Conservation (phyloP, 768 basidiomycete genomes). For the Cantharellus anzutake region DNA sequence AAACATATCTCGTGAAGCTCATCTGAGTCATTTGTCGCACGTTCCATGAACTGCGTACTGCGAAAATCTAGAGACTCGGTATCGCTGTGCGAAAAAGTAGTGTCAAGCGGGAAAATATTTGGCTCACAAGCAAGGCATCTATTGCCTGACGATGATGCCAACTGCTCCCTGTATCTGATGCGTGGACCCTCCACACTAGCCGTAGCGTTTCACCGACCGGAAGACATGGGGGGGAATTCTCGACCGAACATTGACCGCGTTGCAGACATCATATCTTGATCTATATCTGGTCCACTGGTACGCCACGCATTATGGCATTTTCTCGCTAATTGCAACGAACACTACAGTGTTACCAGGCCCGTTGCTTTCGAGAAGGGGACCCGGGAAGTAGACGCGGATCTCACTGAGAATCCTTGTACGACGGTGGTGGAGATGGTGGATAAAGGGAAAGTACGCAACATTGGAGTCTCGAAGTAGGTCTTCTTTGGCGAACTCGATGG, state of each 20-base stretch:
- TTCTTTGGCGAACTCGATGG: background rate
- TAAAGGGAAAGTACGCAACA: conserved; percentile 55
- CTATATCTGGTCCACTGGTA: background rate
- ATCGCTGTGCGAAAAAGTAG: conserved; percentile 59
- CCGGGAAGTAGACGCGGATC: background rate
- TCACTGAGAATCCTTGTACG: background rate
- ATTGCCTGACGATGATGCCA: background rate
- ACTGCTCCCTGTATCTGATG: background rate
- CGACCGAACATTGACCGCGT: conserved; percentile 41
- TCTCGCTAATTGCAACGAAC: background rate
- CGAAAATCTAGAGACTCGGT: conserved; percentile 35
- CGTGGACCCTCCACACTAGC: background rate
- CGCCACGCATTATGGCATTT: background rate
- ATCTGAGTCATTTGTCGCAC: background rate
- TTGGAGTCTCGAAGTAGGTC: conserved; percentile 26
- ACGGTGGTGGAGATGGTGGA: conserved; percentile 48
- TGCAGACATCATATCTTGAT: conserved; percentile 62
- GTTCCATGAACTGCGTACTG: background rate
- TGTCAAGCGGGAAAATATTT: conserved; percentile 50
- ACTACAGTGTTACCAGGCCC: background rate
- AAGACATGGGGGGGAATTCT: conserved; percentile 34
- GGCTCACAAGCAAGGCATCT: conserved; percentile 37
- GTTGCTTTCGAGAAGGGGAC: background rate
- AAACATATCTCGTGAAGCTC: background rate
- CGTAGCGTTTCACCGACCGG: background rate